phyloP scores from a whole-genome alignment of 164 flowering plant genomes.

The Vitis vinifera region DNA sequence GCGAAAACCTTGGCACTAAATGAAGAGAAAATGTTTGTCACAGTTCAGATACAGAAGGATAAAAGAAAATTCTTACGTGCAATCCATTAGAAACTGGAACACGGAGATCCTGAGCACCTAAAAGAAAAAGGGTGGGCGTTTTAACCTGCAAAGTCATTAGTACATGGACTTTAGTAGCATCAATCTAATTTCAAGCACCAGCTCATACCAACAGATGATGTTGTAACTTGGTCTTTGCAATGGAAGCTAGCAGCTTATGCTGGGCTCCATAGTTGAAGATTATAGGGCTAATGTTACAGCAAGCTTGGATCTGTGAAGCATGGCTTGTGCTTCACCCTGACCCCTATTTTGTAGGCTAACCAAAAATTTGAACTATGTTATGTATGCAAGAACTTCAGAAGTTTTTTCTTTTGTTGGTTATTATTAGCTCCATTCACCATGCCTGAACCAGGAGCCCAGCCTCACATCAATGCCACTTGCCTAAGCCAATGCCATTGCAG shows the following conservation, averaged over 20 bases:
- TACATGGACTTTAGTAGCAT: neutral
- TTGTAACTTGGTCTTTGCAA: neutral
- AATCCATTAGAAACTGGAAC: slow-evolving; percentile 86
- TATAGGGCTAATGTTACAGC: neutral
- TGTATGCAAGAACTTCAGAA: neutral
- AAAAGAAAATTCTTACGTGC: slow-evolving; percentile 53
- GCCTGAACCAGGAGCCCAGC: neutral
- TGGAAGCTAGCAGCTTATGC: neutral
- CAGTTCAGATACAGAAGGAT: neutral
- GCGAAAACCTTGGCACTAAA: neutral
- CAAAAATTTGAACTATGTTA: too few relatives aligned
- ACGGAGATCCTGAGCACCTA: slow-evolving; percentile 92
- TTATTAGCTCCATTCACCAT: neutral
- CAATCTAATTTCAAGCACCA: neutral
- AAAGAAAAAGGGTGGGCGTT: slow-evolving; percentile 80
- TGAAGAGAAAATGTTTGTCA: neutral
- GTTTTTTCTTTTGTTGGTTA: neutral
- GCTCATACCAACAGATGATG: neutral
- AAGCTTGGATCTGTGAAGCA: neutral
- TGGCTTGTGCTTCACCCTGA: neutral
- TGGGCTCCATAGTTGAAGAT: neutral
- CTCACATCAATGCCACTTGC: neutral
- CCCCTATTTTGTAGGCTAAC: too few relatives aligned
- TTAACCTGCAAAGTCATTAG: slow-evolving; percentile 65
- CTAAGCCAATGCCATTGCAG: neutral